A percentile compares a stretch with the other conserved stretches of the same genome.
Evolutionary conservation across 2,329 filamentous ascomycete genomes (phyloP).

Genomic region (Didymella sp.): DNA sequence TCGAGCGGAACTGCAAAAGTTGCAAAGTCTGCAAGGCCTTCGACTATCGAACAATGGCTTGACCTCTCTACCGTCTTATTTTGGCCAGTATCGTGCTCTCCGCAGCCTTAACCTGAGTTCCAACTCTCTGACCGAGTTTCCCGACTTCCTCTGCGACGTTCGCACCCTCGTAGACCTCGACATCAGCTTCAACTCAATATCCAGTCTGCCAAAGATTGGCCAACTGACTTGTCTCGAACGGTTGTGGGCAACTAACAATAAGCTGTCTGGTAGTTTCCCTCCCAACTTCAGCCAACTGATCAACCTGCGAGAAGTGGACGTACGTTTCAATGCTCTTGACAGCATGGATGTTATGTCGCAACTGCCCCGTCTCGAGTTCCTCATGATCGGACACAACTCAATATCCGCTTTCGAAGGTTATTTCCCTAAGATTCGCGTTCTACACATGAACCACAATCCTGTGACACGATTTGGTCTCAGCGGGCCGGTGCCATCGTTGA

Average conservation of each 20-base stretch:
- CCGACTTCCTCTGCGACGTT: slow-evolving; percentile 81
- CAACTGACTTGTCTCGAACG: slow-evolving; percentile 81
- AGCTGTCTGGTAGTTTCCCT: slow-evolving; percentile 77
- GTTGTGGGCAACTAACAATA: slow-evolving; percentile 95
- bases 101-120: slow-evolving; percentile 91
- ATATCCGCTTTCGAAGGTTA: slow-evolving; percentile 88
- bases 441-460: slow-evolving; percentile 93
- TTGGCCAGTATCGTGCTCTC: slow-evolving; percentile 78
- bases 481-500: slow-evolving; percentile 78
- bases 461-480: slow-evolving; percentile 91
- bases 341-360: slow-evolving; percentile 87
- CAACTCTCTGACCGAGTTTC: slow-evolving; percentile 86
- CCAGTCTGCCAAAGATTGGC: slow-evolving; percentile 78
- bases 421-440: slow-evolving; percentile 82
- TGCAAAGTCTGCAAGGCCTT: slow-evolving; percentile 81
- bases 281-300: slow-evolving; percentile 73
- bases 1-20: slow-evolving; percentile 77
- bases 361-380: slow-evolving; percentile 83
- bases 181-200: slow-evolving; percentile 94
- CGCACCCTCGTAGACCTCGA: slow-evolving; percentile 89
- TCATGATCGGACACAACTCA: slow-evolving; percentile 90
- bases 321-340: slow-evolving; percentile 89
- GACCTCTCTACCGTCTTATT: slow-evolving; percentile 78
- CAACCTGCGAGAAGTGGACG: slow-evolving; percentile 87
- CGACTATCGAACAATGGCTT: slow-evolving; percentile 94